Percentiles rank a stretch among this genome's conserved stretches.
Evolutionary conservation across 768 basidiomycete genomes (phyloP).

Genomic region (Postia placenta): DNA sequence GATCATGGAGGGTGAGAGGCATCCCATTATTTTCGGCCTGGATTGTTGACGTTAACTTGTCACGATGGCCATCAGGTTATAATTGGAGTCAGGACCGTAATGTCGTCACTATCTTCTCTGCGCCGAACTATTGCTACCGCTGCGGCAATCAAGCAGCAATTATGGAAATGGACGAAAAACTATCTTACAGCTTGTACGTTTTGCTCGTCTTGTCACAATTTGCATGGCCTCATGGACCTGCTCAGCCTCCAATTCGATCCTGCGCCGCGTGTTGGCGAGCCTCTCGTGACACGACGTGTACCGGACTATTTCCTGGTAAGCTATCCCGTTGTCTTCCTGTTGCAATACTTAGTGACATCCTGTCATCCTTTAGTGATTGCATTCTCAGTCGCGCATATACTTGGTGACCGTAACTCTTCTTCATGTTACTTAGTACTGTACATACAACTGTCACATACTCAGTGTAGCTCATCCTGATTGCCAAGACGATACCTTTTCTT

Average conservation of each 20-base stretch:
- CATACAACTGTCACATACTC: slow-evolving; percentile 22
- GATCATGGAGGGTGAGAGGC: slow-evolving; percentile 90
- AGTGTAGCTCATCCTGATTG: slow-evolving; percentile 20
- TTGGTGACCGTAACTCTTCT: slow-evolving; percentile 7
- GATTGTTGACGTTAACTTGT: not conserved
- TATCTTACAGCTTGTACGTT: slow-evolving; percentile 89
- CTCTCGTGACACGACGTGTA: slow-evolving; percentile 92
- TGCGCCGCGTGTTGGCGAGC: slow-evolving; percentile 97
- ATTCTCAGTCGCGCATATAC: slow-evolving; percentile 7
- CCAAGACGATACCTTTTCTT: slow-evolving; percentile 18
- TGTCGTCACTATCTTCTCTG: slow-evolving; percentile 99
- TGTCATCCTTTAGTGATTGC: slow-evolving; percentile 16
- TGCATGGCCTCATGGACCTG: slow-evolving; percentile 6
- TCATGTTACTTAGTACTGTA: slow-evolving; percentile 22
- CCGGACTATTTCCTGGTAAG: slow-evolving; percentile 93
- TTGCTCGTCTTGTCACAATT: slow-evolving; percentile 2
- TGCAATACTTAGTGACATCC: not conserved
- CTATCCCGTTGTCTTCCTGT: slow-evolving; percentile 21
- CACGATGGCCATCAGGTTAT: slow-evolving; percentile 45
- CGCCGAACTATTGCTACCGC: slow-evolving; percentile 99
- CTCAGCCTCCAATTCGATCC: slow-evolving; percentile 98
- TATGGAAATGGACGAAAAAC: slow-evolving; percentile 99
- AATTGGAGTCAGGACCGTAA: slow-evolving; percentile 99
- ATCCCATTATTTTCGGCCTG: too few species aligned
- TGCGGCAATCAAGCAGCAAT: slow-evolving; percentile 99